Base-by-base conservation (phyloP, 148 eudicot genomes). In the Talinum fruticosum region DNA sequence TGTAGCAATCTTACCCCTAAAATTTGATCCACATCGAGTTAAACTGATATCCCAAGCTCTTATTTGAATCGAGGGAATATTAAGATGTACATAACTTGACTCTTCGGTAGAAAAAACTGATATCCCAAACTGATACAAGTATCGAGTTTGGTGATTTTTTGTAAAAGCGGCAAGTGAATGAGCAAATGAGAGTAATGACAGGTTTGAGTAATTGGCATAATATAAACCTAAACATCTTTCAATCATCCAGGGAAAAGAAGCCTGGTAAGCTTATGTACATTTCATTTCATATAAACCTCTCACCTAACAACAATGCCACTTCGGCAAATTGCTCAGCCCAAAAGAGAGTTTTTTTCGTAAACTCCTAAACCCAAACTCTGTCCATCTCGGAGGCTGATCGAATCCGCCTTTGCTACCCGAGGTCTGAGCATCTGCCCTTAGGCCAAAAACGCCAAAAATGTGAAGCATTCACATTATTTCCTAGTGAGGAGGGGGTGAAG, bases 401-500 rank as follows among this genome's bases (percentile, higher is more conserved):
- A 51, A 12, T 82, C 53, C 71, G 12, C 23, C 37, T 49, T 29
- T 64, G 26, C 68, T 54, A 44, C 71, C 64, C 74, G 28, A 67
- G 64, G 54, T 33, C 70, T 10, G 33, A 62, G 66, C 75, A 71
- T 70, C 41, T 33, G n/a, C 6, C 4, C 16, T 47, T 19, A 24
- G 24, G 53, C 57, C 54, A 57, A 45, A 28, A 38, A 82, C 21
- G n/a, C 76, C 64, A 79, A 77, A 78, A 64, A 57, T 69, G 49
- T 19, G 28, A 16, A 44, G 37, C 33, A 57, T 29, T 69, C 23
- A 53, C 65, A 33, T 75, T 36, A 41, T 45, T 66, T 47, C 65
- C 73, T 85, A 86, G 71, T 45, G 84, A 59, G 76, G 80, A 59
- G 72, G 79, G 16, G 83, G 24, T 41, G 85, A 69, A 59, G 83